Evolutionary conservation across 441 rosid genomes (phyloP), one percentile per base, ranked within the genome.

Genomic region (Lepidium campestre): DNA sequence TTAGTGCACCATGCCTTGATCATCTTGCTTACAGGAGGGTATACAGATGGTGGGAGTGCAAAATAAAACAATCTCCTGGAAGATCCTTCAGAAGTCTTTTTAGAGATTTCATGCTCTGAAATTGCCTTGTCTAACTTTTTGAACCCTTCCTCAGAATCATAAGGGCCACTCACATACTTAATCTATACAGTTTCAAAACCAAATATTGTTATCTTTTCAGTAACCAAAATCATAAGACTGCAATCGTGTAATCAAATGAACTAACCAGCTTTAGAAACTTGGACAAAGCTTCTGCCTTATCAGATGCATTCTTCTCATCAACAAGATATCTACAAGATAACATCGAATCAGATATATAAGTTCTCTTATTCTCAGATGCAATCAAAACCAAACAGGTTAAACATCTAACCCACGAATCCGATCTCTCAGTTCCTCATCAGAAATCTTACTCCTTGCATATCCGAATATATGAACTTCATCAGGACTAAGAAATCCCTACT

Each of bases 1-100:
- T 90, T 88, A 90, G 80, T 88, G 86, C 97, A 91, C 48, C 79
- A 90, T 32, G 71, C 62, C 69, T 75, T 85, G 75, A 95, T 92
- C 99, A 95, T 88, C 84, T 73, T 88, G 89, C 86, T 79, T 44
- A 92, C 99, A 75, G 89, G 62, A 46, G 98, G 99, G 80, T 95
- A 95, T 14, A 95, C 95, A 22, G 99, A 90, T 7, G 99, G 98
- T 0, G 99, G 99, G 68, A 95, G 98, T 69, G 99, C 99, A 57
- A 92, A 76, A 75, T 95, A 95, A 77, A 95, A 95, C 65, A 95
- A 81, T 76, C 98, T 92, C 68, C 96, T 80, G 13, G 95, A 88
- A 68, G 94, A 81, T 55, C 90, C 98, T 79, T 88, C 85, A 7
- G 59, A 34, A 75, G 79, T 85, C 62, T 78, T 84, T 70, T 78